Evolutionary conservation across 345 rosid genomes (phyloP), one percentile per base, ranked within the genome.

Genomic region (Clausena lansium): DNA sequence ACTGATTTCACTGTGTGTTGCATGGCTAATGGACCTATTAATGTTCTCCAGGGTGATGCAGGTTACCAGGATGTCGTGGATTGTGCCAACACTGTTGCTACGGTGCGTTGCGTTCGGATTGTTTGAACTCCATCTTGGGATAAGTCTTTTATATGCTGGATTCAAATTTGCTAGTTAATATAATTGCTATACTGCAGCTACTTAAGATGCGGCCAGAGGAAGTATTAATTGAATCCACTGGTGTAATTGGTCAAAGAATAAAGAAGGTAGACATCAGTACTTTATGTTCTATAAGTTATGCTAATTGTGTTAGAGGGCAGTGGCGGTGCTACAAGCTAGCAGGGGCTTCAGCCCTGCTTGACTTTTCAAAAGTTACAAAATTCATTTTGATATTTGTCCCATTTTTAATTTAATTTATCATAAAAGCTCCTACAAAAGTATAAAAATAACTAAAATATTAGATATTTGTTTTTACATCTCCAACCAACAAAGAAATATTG

Each of bases 161-260:
- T 35, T 74, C 39, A 2, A 59, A 4, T 60, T 64, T 27, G 8
- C 66, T 10, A 64, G 10, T 77, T 55, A 58, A 70, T 63, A 22
- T 78, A 32, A 63, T 19, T 38, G 17, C 67, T 54, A 59, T 55
- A 28, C 70, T 85, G 76, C 84, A 94, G 97, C 82, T 88, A 38
- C 97, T 96, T 63, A 79, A 83, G 75, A 58, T 94, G 79, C 89
- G 73, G 75, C 86, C 86, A 14, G 91, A 85, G 67, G 95, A 91
- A 76, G 96, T 96, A 36, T 57, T 92, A 68, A 86, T 96, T 52
- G 98, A 96, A 84, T 96, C 98, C 74, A 96, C 98, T 15, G 99
- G 98, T 71, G 97, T 94, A 50, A 94, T 96, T 71, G 98, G 99
- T 81, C 95, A 88, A 54, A 86, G 98, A 86, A 96, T 94, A 70